Base-by-base conservation (phyloP, 2,329 filamentous ascomycete genomes). In the Pseudocercospora fijiensis region DNA sequence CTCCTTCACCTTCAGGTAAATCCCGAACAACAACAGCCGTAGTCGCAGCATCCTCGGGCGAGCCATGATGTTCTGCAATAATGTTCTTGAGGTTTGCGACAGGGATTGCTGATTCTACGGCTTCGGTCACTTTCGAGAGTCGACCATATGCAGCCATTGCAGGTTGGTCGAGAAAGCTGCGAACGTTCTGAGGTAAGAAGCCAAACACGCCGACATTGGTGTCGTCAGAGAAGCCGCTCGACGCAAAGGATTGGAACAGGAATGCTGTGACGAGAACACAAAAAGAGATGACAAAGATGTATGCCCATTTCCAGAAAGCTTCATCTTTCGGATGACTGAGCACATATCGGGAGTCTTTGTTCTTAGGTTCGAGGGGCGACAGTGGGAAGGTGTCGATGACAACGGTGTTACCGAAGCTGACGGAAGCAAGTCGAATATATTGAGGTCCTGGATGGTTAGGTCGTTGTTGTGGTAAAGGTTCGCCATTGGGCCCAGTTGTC, bases 361-460 rank as follows among this genome's bases (percentile, higher is more conserved):
- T 78, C n/a, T 79, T 80, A 0, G 85, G 79, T 13, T 78, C 71
- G 22, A 79, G 71, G 9, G 80, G 80, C 4, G 78, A 75, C 5
- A 96, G 83, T 0, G 91, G 88, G 66, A 96, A 87, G 43, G 86
- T 89, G 76, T 96, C 91, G 26, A 96, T 88, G 28, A 90, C 86
- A 45, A 92, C 86, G 0, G 88, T 90, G 75, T 92, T 93, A 65
- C 87, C 89, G 70, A 96, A 87, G 56, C 90, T 92, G 45, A 91
- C 89, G 53, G 90, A 93, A 28, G 91, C 92, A 3, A 96, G 85
- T 71, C 90, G 91, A 69, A 96, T 80, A 72, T 86, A 86, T 70
- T 88, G 84, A 16, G 85, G 81, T 41, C 73, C 74, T 10, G 74
- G 71, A 63, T 75, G 71, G 10, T 60, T 58, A 8, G 66, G 65